Conservation (phyloP, 257 asterid genomes). For the Ilex aquifolium region DNA sequence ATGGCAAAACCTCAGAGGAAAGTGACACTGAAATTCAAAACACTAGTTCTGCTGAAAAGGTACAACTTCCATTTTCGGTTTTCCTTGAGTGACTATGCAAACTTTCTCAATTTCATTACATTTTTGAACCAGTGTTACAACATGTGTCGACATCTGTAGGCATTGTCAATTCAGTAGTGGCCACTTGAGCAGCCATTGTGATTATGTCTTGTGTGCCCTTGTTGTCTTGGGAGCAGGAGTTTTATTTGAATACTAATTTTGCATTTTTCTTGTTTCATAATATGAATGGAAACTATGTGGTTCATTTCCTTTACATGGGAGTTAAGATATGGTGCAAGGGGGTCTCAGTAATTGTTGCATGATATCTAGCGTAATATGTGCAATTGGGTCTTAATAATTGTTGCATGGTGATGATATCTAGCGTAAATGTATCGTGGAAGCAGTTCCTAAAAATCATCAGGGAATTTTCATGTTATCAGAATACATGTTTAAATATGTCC, state of each 20-base stretch:
- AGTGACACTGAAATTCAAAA: conserved; percentile 35
- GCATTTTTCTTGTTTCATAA: background rate
- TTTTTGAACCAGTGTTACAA: background rate
- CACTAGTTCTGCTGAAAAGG: conserved; percentile 33
- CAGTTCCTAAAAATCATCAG: background rate
- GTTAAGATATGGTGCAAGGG: too few species aligned
- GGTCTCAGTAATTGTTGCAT: too few species aligned
- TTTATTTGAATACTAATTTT: too few species aligned
- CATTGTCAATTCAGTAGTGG: background rate
- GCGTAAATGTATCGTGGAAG: background rate
- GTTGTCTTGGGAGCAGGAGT: background rate
- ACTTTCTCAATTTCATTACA: background rate
- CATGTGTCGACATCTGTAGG: background rate
- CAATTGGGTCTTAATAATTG: too few species aligned
- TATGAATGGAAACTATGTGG: background rate
- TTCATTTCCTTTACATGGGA: too few species aligned
- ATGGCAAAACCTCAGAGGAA: conserved; percentile 24
- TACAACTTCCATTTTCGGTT: conserved; percentile 8
- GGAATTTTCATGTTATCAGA: too few species aligned
- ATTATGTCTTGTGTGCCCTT: background rate
- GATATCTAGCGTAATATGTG: too few species aligned
- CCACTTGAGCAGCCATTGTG: background rate
- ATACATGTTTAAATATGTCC: background rate
- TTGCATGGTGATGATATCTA: too few species aligned
- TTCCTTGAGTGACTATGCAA: background rate